Evolutionary conservation across 192 early-diverging fungal genomes (phyloP), one percentile per base, ranked within the genome.

Genomic region (Gonapodya prolifera): DNA sequence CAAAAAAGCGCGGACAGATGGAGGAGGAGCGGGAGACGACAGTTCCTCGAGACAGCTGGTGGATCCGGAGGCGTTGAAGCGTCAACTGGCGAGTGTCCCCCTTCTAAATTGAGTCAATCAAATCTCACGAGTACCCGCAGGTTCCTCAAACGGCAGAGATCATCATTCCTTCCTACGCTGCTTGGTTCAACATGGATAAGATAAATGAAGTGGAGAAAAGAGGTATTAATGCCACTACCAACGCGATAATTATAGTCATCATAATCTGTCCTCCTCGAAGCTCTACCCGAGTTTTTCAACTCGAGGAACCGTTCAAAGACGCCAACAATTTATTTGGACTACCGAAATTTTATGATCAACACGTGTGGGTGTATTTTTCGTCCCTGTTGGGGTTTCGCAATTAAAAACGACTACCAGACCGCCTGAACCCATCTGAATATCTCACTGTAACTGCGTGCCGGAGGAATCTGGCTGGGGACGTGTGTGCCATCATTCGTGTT

Each of bases 341-440:
- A 95, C 80, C 91, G 98, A 69, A 94, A 98, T 83, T 99, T 99
- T 79, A 99, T 99, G 95, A 86, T 99, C 85, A 95, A 97, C 82
- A 94, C 93, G 16, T 73, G 45, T 61, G 45, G 23, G 45, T 23
- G 8, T n/a, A n/a, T n/a, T n/a, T 23, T 23, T 16, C 45, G 8
- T 61, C 45, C 23, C 45, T 8, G 45, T 8, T 61, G 45, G 8
- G 8, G 45, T 8, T 23, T 16, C 45, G 23, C 23, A 61, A 23
- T 61, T 61, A 61, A 61, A 61, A 61, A 8, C 45, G 8, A 61
- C 23, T 61, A 23, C 23, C 45, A 61, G 97, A 97, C 83, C 92
- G 98, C 28, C 87, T 98, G 70, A 97, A 96, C 79, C 96, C 98
- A 1, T 83, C 87, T 17, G 96, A 99, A 82, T 99, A 99, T 82